Base-by-base conservation (phyloP, 805 yeast genomes). In the Pichia kluyveri region DNA sequence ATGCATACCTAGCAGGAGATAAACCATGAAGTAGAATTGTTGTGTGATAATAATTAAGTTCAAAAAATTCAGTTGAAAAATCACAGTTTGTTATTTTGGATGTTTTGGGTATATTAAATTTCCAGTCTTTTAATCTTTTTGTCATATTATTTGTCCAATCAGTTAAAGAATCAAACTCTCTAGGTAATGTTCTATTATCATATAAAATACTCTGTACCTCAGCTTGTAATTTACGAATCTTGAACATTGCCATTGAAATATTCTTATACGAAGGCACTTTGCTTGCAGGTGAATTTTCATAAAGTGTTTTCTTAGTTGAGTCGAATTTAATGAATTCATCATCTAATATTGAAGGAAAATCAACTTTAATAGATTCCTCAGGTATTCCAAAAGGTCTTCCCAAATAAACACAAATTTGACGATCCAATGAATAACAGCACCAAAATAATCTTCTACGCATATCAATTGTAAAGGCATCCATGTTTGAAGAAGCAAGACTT, bases 331-430 rank as follows among this genome's bases (percentile, higher is more conserved):
- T 80, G 38, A 72, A 60, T 1, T 87, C 73, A 60, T 89, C 96
- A 65, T 89, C 96, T 42, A 83, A 64, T 40, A 73, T 73, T 17
- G 84, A 76, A 0, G 96, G 95, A 60, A 82, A 85, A 39, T 77
- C 77, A 2, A 86, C 82, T 45, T 78, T 73, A 41, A 88, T 77
- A 44, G 80, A 74, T 53, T 83, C 89, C 55, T 89, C 96, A 0
- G 95, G 93, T 1, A 89, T 83, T 0, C 95, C 93, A 54, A 84
- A 82, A 0, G 96, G 96, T 38, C 96, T 72, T 1, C 95, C 95
- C 44, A 89, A 69, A 60, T 88, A 88, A 41, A 89, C 81, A 60
- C 95, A 84, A 10, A 87, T 80, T 60, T 88, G 96, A 26, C 96
- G 67, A 62, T 89, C 97, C 47, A 90, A 65, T 1, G 90, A 76